phyloP scores from a whole-genome alignment of 768 basidiomycete species.

The Brasilioporus rufonigricans region DNA sequence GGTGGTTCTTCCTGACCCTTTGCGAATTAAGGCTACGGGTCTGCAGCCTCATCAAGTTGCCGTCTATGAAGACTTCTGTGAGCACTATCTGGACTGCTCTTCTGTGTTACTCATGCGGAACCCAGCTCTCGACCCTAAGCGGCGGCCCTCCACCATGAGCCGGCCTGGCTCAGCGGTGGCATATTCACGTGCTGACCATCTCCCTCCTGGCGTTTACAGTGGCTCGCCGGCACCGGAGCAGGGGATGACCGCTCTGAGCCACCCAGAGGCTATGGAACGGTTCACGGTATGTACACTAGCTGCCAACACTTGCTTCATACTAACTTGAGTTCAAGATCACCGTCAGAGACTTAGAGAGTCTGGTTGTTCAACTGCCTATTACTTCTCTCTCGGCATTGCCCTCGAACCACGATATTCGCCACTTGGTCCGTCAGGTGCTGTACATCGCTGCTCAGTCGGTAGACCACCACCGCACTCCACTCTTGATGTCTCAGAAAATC shows the following conservation, averaged over 20 bases:
- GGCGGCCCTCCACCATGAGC: slow-evolving; percentile 48
- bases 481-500: slow-evolving; percentile 94
- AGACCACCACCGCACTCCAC: slow-evolving; percentile 81
- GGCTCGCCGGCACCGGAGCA: slow-evolving; percentile 66
- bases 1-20: slow-evolving; percentile 76
- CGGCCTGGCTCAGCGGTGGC: slow-evolving; percentile 72
- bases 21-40: slow-evolving; percentile 82
- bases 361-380: slow-evolving; percentile 71
- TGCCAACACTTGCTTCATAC: neutral
- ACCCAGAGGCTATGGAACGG: slow-evolving; percentile 86
- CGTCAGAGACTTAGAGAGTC: slow-evolving; percentile 71
- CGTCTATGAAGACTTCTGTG: slow-evolving; percentile 96
- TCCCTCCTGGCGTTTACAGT: slow-evolving; percentile 46
- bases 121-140: slow-evolving; percentile 55
- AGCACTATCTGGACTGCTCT: slow-evolving; percentile 13
- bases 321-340: slow-evolving; percentile 20
- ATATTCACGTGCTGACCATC: slow-evolving; percentile 49
- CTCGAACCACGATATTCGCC: slow-evolving; percentile 82
- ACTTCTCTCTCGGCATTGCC: slow-evolving; percentile 70
- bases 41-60: slow-evolving; percentile 77
- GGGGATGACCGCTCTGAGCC: slow-evolving; percentile 48
- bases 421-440: slow-evolving; percentile 80
- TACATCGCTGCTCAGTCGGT: slow-evolving; percentile 75
- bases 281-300: slow-evolving; percentile 56
- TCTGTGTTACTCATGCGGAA: slow-evolving; percentile 12